These are phyloP conservation scores for Heterobasidion annosum DNA, from an alignment of 1,284 basidiomycete species.

Conservation along the genomic window DNA sequence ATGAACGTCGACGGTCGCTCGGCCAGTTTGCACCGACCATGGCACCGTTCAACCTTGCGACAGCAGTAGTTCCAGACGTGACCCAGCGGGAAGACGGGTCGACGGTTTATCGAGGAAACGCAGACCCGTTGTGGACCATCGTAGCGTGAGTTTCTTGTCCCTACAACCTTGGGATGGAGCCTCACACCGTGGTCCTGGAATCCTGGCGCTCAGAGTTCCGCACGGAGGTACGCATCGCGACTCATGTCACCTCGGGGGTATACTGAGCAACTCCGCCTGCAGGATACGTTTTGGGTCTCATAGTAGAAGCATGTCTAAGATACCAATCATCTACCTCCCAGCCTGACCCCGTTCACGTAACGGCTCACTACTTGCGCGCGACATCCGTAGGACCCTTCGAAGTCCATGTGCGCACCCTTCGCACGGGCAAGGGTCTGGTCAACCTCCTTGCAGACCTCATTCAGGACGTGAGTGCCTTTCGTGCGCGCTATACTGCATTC, in stretches of 20 bases:
- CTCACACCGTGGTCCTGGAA: background rate
- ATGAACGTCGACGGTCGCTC: background rate
- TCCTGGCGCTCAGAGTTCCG: conserved; percentile 27
- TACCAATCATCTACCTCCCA: conserved; percentile 37
- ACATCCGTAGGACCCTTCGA: conserved; percentile 30
- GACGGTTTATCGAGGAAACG: background rate
- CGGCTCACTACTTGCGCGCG: conserved; percentile 45
- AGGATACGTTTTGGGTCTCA: conserved; percentile 51
- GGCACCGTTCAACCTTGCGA: background rate
- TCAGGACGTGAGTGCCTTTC: conserved; percentile 34
- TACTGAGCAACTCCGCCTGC: background rate
- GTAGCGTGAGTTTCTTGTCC: background rate
- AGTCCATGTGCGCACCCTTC: conserved; percentile 35
- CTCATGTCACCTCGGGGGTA: background rate
- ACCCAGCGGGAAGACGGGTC: background rate
- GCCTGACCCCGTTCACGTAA: conserved; percentile 47
- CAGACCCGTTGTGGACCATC: background rate
- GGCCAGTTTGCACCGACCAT: background rate
- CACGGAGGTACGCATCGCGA: conserved; percentile 36
- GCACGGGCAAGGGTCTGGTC: conserved; percentile 39
- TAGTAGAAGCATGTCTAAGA: conserved; percentile 43
- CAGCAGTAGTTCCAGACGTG: background rate
- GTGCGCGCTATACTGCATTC: background rate
- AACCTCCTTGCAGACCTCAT: conserved; percentile 47
- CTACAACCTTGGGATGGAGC: background rate